These are phyloP conservation scores for Toxoplasma gondii DNA, from an alignment of 169 alveolate genomes.

Conservation along the genomic window DNA sequence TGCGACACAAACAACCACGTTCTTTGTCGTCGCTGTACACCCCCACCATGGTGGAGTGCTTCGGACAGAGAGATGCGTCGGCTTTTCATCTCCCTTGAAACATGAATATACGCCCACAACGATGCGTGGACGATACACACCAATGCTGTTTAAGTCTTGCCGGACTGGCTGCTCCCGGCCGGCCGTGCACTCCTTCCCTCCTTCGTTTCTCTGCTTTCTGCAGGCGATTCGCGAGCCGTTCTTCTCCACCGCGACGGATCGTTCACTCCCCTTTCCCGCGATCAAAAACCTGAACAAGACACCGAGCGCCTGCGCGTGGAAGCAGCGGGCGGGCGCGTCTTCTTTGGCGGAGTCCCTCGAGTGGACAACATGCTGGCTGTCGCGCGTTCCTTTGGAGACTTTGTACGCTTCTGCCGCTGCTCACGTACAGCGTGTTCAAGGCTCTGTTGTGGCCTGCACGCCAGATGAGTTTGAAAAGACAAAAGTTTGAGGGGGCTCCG, in stretches of 20 bases:
- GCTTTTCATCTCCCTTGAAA: neutral
- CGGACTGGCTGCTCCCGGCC: too few relatives aligned
- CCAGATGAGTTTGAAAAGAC: neutral
- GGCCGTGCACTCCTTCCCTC: too few relatives aligned
- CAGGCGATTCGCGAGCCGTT: slow-evolving; percentile 28
- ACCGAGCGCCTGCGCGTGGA: neutral
- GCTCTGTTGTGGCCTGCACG: neutral
- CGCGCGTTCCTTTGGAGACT: slow-evolving; percentile 47
- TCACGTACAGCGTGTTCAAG: too few relatives aligned
- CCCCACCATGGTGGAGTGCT: neutral
- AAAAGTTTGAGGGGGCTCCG: too few relatives aligned
- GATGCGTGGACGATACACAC: neutral
- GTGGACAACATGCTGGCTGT: slow-evolving; percentile 48
- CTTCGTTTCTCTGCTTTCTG: neutral
- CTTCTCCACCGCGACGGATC: neutral
- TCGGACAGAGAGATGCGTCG: too few relatives aligned
- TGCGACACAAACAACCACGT: neutral
- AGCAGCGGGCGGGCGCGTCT: slow-evolving; percentile 15
- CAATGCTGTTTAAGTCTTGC: neutral
- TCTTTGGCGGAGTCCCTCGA: neutral
- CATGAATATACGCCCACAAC: neutral
- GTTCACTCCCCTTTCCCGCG: neutral
- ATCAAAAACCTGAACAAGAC: neutral
- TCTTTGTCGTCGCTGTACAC: neutral
- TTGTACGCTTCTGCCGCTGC: neutral